Conservation (phyloP, 805 yeast genomes). For the Cyberlindnera suaveolens region DNA sequence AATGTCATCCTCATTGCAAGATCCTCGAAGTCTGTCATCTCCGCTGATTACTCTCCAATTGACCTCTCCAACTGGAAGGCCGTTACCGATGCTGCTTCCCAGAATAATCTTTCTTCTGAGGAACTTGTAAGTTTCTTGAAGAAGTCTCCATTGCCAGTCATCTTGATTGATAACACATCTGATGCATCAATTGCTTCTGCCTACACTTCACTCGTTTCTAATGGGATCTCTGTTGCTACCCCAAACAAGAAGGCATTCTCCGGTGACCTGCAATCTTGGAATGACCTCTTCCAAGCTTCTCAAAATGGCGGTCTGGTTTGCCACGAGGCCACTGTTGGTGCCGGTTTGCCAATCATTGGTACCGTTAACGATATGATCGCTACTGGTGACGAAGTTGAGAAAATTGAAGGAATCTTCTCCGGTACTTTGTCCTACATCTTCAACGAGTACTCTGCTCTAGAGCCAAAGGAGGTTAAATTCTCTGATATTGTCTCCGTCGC, state of each 20-base stretch:
- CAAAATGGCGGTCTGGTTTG: slow-evolving; percentile 65
- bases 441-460: slow-evolving; percentile 80
- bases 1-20: slow-evolving; percentile 79
- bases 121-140: slow-evolving; percentile 59
- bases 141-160: slow-evolving; percentile 65
- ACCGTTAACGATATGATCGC: slow-evolving; percentile 81
- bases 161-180: slow-evolving; percentile 92
- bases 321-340: slow-evolving; percentile 99
- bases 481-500: slow-evolving; percentile 89
- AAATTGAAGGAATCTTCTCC: slow-evolving; percentile 92
- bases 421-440: slow-evolving; percentile 95
- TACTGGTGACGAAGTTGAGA: slow-evolving; percentile 90
- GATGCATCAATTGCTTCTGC: slow-evolving; percentile 67
- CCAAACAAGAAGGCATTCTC: slow-evolving; percentile 98
- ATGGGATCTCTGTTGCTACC: slow-evolving; percentile 90
- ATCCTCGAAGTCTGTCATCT: slow-evolving; percentile 60
- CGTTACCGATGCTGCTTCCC: slow-evolving; percentile 37
- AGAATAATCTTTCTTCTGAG: slow-evolving; percentile 43
- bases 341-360: slow-evolving; percentile 91
- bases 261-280: slow-evolving; percentile 68
- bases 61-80: slow-evolving; percentile 55
- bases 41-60: slow-evolving; percentile 66
- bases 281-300: slow-evolving; percentile 55
- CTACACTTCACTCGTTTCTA: slow-evolving; percentile 67
- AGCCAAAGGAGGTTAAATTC: slow-evolving; percentile 59